Base-by-base conservation (phyloP, 106 monocot species). In the Apostasia ramifera region DNA sequence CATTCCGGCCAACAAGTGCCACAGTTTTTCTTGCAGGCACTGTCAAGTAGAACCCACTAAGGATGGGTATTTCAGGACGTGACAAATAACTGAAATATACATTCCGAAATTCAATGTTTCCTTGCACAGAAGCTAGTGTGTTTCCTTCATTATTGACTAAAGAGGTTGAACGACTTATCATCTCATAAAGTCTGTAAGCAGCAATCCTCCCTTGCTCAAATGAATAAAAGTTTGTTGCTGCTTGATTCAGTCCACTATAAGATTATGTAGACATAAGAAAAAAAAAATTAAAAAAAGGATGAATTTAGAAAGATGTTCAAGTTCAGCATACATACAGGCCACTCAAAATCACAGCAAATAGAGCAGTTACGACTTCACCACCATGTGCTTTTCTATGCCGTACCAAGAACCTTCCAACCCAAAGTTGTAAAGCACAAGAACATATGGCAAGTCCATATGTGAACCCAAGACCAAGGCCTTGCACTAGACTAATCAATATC, bases 381-480 rank as follows among this genome's bases (percentile, higher is more conserved):
- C 95, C 95, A 81, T 92, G 84, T 66, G 89, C 92, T 72, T 92
- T 89, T 75, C 67, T 64, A 64, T 81, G 75, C 45, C 78, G 66
- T 59, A 97, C 81, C 40, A 97, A 74, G 67, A 82, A 82, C 57
- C 89, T 89, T 67, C 95, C 95, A 26, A 97, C 92, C 86, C 88
- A 97, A 69, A 97, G 92, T 75, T 97, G 95, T 73, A 97, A 81
- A 69, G 92, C 92, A 73, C 95, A 97, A 66, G 92, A 97, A 69
- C 92, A 97, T 74, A 97, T 89, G 26, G 95, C 95, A 79, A 97
- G 89, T 67, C 95, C 95, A 87, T 97, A 97, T 38, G 95, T 97
- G 69, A 89, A 97, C 73, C 95, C 95, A 67, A 97, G 84, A 56
- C 95, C 95, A 77, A 97, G 89, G 26, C 95, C 95, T 89, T 97